Base-by-base conservation (phyloP, 2,329 filamentous ascomycete genomes). In the Cordyceps fumosorosea region DNA sequence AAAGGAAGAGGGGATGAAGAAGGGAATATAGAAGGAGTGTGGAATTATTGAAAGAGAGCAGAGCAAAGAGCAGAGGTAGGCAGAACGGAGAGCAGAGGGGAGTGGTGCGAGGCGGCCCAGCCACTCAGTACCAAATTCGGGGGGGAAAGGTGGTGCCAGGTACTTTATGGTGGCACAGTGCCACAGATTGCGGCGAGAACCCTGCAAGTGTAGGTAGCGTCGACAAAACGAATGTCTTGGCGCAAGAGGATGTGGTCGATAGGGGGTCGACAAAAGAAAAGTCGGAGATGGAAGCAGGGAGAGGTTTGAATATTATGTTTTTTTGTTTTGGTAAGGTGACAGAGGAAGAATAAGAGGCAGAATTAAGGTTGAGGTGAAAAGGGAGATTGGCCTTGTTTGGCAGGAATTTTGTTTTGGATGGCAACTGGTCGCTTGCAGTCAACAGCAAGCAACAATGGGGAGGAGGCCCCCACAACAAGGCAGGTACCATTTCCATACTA, bases 131-230 rank as follows among this genome's bases (percentile, higher is more conserved):
- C 29, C 6, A 29, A 60, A 60, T 45, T 60, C 52, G 22, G 20
- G 56, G 48, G 29, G 20, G 4, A 20, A 37, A 45, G 22, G 42
- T 32, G 34, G 42, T 52, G 47, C 34, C 47, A 59, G 47, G 56
- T 42, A 12, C n/a, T 44, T 44, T 47, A 16, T 47, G n/a, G 44
- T 47, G 20, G 44, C 10, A 11, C 48, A 37, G 44, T 47, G 20
- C n/a, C 10, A 11, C 48, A 37, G 48, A 53, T 52, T 53, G 56
- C 12, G 16, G 56, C 48, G 37, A 53, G 48, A 60, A 60, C 56
- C 56, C 56, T 60, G 56, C 56, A 52, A 60, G 56, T 42, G 56
- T 44, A n/a, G 16, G 18, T 53, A 60, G 56, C 56, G 56, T 58
- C 45, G 45, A 58, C 20, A 20, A 58, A 40, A 44, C 29, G 6